Conservation (phyloP, 2,329 filamentous ascomycete genomes). For the Ceratocystis eucalypticola region DNA sequence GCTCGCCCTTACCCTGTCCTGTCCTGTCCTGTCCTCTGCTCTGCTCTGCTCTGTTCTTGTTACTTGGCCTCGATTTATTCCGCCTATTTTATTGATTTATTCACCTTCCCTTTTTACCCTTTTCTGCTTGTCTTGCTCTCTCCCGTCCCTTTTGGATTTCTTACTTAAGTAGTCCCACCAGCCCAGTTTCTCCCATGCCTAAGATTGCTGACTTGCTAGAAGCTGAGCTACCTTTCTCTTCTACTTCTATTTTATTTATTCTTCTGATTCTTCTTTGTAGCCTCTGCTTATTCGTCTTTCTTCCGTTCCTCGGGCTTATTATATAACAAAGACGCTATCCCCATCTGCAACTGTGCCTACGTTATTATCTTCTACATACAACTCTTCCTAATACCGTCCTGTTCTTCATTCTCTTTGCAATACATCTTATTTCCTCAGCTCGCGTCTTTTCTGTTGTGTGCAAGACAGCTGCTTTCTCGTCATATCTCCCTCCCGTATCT, state of each 20-base stretch:
- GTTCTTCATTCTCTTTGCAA: background rate
- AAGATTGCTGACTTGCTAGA: background rate
- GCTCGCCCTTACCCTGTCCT: conserved; percentile 12
- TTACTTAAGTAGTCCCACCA: conserved; percentile 3
- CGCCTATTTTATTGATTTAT: conserved; percentile 10
- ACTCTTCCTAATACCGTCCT: conserved; percentile 1
- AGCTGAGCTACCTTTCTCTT: conserved; percentile 11
- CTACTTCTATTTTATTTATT: background rate
- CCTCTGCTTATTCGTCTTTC: conserved; percentile 8
- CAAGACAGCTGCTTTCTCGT: background rate
- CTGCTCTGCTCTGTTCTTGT: conserved; percentile 5
- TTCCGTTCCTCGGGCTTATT: background rate
- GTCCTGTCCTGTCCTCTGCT: conserved; percentile 10
- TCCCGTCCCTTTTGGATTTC: conserved; percentile 4
- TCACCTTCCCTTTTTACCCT: conserved; percentile 10
- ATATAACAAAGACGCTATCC: background rate
- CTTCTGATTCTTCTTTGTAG: conserved; percentile 5
- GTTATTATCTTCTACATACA: conserved; percentile 2
- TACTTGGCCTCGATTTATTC: background rate
- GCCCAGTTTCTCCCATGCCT: background rate
- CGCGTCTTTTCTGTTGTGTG: background rate
- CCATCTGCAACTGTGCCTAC: conserved; percentile 15
- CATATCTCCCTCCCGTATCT: background rate
- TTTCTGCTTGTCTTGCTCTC: conserved; percentile 1
- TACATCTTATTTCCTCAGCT: background rate